Evolutionary conservation across 352 stramenopile genomes (phyloP).

Genomic region (Phytophthora megakarya): DNA sequence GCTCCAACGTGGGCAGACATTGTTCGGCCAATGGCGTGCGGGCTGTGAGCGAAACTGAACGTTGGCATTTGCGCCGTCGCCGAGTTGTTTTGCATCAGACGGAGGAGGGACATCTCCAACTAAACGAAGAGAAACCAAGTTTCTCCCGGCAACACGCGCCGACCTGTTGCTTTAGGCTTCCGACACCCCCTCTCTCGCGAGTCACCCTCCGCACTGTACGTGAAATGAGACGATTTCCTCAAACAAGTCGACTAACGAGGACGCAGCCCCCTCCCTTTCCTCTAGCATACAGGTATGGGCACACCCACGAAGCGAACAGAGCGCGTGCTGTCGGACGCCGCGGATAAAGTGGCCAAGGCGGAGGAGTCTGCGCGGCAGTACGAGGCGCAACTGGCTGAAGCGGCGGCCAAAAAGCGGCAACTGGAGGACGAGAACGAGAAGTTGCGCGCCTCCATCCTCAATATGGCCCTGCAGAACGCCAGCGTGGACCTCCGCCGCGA

Average conservation of each 20-base stretch:
- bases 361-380: constrained; percentile 68
- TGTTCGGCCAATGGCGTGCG: constrained; percentile 29
- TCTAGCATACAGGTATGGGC: constrained; percentile 42
- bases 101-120: constrained; percentile 23
- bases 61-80: constrained; percentile 34
- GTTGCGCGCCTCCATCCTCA: constrained; percentile 76
- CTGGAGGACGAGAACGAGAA: constrained; percentile 87
- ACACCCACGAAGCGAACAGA: constrained; percentile 57
- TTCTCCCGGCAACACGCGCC: constrained; percentile 19
- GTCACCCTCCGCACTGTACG: not conserved
- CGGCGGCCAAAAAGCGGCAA: constrained; percentile 69
- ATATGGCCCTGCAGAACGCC: constrained; percentile 75
- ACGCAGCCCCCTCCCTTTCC: not conserved
- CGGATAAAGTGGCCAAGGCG: constrained; percentile 73
- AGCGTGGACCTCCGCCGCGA: constrained; percentile 81
- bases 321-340: constrained; percentile 72
- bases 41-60: constrained; percentile 41
- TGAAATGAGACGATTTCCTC: not conserved
- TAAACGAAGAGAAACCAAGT: constrained; percentile 35
- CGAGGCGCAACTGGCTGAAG: constrained; percentile 49
- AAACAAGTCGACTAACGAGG: not conserved
- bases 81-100: constrained; percentile 37
- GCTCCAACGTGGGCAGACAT: constrained; percentile 3
- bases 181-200: not conserved
- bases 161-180: constrained; percentile 15